Evolutionary conservation across 1,284 basidiomycete species (phyloP).

Genomic region (Phlebopus sp.): DNA sequence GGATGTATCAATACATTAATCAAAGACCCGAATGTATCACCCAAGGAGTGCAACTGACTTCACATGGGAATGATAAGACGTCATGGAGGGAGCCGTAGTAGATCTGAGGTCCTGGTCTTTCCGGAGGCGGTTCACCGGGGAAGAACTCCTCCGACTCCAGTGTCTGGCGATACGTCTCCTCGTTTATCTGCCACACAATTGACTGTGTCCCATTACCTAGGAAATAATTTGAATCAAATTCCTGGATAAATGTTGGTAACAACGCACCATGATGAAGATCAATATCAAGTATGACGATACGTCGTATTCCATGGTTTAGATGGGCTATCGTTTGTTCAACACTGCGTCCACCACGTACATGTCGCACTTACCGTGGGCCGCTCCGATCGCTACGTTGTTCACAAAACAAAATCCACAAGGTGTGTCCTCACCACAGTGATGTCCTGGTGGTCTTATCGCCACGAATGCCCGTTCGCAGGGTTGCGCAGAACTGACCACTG

Average conservation of each 20-base stretch:
- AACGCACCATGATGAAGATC: slow-evolving; percentile 86
- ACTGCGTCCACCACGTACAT: not conserved
- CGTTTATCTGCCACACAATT: slow-evolving; percentile 87
- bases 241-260: not conserved
- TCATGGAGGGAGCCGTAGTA: slow-evolving; percentile 93
- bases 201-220: slow-evolving; percentile 92
- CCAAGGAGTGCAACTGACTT: slow-evolving; percentile 46
- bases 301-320: slow-evolving; percentile 73
- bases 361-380: slow-evolving; percentile 76
- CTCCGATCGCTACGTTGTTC: slow-evolving; percentile 89
- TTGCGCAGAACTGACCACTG: not conserved
- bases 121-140: slow-evolving; percentile 17
- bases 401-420: slow-evolving; percentile 94
- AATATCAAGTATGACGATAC: slow-evolving; percentile 88
- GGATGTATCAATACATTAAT: no score
- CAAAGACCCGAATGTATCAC: not conserved
- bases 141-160: slow-evolving; percentile 46
- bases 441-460: slow-evolving; percentile 80
- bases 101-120: slow-evolving; percentile 59
- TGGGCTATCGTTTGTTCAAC: slow-evolving; percentile 54
- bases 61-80: slow-evolving; percentile 89
- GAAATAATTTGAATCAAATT: not conserved
- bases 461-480: slow-evolving; percentile 61
- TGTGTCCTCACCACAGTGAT: slow-evolving; percentile 83
- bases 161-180: slow-evolving; percentile 70